These are phyloP conservation scores for Globisporangium radiosum DNA, from an alignment of 352 stramenopile species.

Conservation along the genomic window DNA sequence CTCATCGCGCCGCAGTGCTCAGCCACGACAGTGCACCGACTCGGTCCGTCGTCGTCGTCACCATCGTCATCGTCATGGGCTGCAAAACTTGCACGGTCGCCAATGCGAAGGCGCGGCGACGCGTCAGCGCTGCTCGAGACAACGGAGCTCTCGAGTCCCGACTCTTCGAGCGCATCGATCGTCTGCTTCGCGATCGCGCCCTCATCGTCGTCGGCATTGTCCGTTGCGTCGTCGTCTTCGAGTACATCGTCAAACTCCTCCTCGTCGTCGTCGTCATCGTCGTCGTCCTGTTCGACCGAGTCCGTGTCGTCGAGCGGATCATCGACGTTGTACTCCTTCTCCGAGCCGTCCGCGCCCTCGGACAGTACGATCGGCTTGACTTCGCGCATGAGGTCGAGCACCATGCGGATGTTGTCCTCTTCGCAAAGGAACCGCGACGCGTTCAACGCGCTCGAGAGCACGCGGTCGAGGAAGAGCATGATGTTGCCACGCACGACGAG, in stretches of 20 bases:
- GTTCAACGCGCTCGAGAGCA: conserved; percentile 75
- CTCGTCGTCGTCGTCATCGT: conserved; percentile 32
- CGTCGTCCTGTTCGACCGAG: conserved; percentile 49
- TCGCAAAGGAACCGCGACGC: conserved; percentile 73
- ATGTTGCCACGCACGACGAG: conserved; percentile 80
- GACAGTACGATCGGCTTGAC: conserved; percentile 69
- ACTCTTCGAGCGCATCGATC: conserved; percentile 62
- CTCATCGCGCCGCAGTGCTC: conserved; percentile 79
- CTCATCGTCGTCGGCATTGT: conserved; percentile 30
- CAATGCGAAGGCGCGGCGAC: conserved; percentile 23
- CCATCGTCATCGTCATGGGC: conserved; percentile 21
- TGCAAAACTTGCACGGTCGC: conserved; percentile 1
- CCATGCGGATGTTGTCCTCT: conserved; percentile 65
- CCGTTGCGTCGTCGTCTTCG: conserved; percentile 20
- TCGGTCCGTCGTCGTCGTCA: conserved; percentile 28
- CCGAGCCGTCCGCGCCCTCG: conserved; percentile 52
- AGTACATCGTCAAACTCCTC: conserved; percentile 26
- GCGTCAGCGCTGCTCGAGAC: conserved; percentile 21
- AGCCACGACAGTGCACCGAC: conserved; percentile 63
- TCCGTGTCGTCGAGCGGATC: conserved; percentile 34
- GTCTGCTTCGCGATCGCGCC: conserved; percentile 40
- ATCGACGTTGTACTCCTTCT: conserved; percentile 68
- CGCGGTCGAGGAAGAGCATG: conserved; percentile 73
- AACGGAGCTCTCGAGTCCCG: conserved; percentile 35
- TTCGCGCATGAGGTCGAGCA: conserved; percentile 68